Conservation (phyloP, 306 rosid genomes). For the Rosa chinensis region DNA sequence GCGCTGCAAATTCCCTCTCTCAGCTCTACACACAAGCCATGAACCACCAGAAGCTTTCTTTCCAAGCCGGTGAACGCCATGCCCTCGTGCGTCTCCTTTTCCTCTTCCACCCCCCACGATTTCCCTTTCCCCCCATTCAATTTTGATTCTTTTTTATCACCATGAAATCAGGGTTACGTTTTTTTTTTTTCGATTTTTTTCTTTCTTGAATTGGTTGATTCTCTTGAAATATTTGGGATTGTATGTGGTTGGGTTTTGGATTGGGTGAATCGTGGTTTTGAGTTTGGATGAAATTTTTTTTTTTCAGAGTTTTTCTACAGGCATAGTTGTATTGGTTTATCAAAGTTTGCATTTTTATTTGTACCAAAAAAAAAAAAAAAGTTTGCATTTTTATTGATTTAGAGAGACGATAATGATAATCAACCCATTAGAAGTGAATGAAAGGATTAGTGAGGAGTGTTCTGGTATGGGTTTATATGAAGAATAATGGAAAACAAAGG, state of each 20-base stretch:
- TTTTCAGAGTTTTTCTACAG: background rate
- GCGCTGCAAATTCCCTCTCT: slow-evolving; percentile 94
- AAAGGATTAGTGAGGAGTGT: background rate
- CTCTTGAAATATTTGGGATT: background rate
- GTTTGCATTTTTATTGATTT: background rate
- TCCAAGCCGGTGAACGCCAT: slow-evolving; percentile 97
- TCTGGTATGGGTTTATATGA: background rate
- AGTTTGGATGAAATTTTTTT: no score
- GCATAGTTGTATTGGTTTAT: background rate
- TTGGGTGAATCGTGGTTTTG: background rate
- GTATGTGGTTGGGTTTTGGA: background rate
- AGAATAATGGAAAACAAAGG: background rate
- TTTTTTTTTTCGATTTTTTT: background rate
- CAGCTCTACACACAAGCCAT: slow-evolving; percentile 88
- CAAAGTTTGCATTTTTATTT: background rate
- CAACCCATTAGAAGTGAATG: background rate
- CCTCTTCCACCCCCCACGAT: background rate
- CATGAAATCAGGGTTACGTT: slow-evolving; percentile 2
- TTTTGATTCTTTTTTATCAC: background rate
- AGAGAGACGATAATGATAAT: background rate
- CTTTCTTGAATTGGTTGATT: background rate
- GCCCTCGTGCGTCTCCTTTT: slow-evolving; percentile 50
- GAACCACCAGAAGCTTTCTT: slow-evolving; percentile 86
- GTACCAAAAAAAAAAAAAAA: background rate
- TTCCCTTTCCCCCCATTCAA: background rate